Conservation (phyloP, 228 moss, liverwort and hornwort species). For the Sphagnum magellanicum region DNA sequence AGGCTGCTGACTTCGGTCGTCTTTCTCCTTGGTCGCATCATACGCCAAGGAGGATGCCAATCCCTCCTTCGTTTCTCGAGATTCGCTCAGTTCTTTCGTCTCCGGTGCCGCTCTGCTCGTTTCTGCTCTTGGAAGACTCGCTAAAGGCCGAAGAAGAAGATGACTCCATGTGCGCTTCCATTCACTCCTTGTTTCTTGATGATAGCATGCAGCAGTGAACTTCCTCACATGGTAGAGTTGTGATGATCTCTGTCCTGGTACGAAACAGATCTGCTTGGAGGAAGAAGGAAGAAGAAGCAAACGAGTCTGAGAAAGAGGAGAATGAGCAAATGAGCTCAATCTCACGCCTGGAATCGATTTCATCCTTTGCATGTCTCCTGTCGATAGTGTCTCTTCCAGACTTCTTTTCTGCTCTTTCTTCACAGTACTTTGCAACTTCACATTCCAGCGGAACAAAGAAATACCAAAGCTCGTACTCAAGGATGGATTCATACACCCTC, state of each 20-base stretch:
- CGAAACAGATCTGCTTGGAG: background rate
- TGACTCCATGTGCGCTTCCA: slow-evolving; percentile 23
- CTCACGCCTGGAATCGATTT: slow-evolving; percentile 30
- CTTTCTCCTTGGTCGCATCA: background rate
- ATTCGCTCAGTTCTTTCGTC: too few species aligned
- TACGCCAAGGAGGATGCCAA: background rate
- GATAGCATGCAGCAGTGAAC: slow-evolving; percentile 5
- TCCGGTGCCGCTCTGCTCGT: slow-evolving; percentile 1
- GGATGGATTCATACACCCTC: too few species aligned
- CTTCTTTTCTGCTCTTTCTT: background rate
- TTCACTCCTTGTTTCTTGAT: slow-evolving; percentile 13
- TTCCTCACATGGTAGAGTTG: slow-evolving; percentile 11
- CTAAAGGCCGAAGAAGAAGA: slow-evolving; percentile 11
- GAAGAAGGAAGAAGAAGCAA: slow-evolving; percentile 8
- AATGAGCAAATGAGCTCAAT: slow-evolving; percentile 24
- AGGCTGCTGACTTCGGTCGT: background rate
- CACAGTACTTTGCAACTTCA: too few species aligned
- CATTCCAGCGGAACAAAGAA: too few species aligned
- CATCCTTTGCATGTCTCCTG: slow-evolving; percentile 30
- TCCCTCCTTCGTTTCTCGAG: background rate
- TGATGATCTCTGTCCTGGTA: slow-evolving; percentile 5
- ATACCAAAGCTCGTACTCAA: too few species aligned
- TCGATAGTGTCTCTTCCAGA: background rate
- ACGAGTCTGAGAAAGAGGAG: slow-evolving; percentile 12
- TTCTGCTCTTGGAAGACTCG: slow-evolving; percentile 12